Percentiles rank a stretch among this genome's conserved stretches.
Evolutionary conservation across 2,329 filamentous ascomycete genomes (phyloP).

Genomic region (Chaetomium globosum): DNA sequence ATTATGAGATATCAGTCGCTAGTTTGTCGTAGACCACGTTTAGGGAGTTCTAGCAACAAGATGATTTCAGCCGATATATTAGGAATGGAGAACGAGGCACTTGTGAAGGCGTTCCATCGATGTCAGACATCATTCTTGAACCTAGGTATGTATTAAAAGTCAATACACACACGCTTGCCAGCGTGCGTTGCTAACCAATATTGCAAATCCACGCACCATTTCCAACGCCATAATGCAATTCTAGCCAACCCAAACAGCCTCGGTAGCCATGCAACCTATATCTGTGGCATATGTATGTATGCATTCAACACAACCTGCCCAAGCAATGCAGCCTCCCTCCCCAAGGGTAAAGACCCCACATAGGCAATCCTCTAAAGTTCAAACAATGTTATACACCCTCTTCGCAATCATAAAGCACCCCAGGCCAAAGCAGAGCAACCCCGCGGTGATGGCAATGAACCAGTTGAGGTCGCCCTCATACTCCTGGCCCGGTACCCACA

Average conservation of each 20-base stretch:
- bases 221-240: background rate
- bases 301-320: background rate
- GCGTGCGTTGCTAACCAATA: background rate
- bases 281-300: background rate
- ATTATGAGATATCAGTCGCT: background rate
- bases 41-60: too few species aligned
- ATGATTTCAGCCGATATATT: background rate
- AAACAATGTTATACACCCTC: slow-evolving; percentile 79
- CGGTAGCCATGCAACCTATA: background rate
- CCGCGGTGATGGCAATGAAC: slow-evolving; percentile 75
- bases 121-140: too few species aligned
- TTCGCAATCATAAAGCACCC: slow-evolving; percentile 81
- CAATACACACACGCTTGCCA: background rate
- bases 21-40: background rate
- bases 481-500: slow-evolving; percentile 90
- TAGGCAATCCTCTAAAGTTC: slow-evolving; percentile 23
- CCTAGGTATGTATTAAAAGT: background rate
- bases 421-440: slow-evolving; percentile 76
- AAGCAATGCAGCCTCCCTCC: background rate
- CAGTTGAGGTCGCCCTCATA: slow-evolving; percentile 72
- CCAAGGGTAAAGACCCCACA: background rate
- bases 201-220: background rate
- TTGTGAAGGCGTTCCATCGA: background rate
- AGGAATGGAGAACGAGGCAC: background rate
- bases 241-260: background rate